phyloP scores from a whole-genome alignment of 2,329 filamentous ascomycete genomes.

The Botrytis porri region DNA sequence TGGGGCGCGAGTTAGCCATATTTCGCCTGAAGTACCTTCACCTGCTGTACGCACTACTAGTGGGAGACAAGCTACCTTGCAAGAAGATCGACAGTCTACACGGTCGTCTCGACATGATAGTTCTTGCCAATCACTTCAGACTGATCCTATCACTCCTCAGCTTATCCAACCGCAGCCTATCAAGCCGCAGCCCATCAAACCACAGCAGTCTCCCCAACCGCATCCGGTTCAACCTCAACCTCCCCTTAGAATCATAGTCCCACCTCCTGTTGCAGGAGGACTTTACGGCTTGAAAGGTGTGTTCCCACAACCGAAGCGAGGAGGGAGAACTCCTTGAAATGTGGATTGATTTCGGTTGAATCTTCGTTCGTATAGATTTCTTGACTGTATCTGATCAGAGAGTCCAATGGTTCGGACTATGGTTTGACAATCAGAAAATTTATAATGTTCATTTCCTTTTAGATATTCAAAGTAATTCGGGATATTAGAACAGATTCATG shows the following conservation, averaged over 20 bases:
- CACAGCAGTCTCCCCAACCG: neutral
- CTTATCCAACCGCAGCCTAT: neutral
- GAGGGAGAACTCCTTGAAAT: neutral
- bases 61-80: neutral
- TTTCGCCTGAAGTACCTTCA: neutral
- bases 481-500: neutral
- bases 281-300: neutral
- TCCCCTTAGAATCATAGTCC: neutral
- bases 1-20: neutral
- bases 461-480: neutral
- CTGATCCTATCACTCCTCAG: neutral
- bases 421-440: neutral
- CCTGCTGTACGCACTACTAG: neutral
- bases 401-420: neutral
- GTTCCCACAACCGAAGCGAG: neutral
- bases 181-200: neutral
- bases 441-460: neutral
- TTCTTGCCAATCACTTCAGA: neutral
- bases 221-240: neutral
- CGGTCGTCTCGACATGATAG: neutral
- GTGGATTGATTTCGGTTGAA: too few species aligned
- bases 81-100: neutral
- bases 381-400: neutral
- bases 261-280: slow-evolving; percentile 3
- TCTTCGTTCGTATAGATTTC: neutral